phyloP scores from a whole-genome alignment of 306 rosid genomes.

The Lathyrus oleraceus region DNA sequence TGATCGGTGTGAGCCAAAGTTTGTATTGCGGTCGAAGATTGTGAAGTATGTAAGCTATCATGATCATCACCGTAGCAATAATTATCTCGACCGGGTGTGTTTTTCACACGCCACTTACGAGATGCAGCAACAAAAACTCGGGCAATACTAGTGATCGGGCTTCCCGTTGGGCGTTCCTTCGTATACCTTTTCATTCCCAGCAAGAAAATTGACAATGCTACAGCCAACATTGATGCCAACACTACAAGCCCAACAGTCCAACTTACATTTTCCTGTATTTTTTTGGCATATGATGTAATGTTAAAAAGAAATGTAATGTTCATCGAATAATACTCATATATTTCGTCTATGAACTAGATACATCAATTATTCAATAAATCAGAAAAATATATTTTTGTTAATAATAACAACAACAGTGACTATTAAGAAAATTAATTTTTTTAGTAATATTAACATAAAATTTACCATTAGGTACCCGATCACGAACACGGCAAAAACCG shows the following conservation, averaged over 20 bases:
- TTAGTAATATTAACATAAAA: background rate
- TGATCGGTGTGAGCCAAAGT: slow-evolving; percentile 45
- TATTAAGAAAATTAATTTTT: background rate
- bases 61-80: slow-evolving; percentile 32
- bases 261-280: slow-evolving; percentile 61
- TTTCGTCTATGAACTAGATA: no score
- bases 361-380: no score
- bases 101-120: slow-evolving; percentile 52
- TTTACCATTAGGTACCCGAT: slow-evolving; percentile 63
- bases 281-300: background rate
- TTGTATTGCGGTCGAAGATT: slow-evolving; percentile 20
- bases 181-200: slow-evolving; percentile 55
- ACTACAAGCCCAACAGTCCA: slow-evolving; percentile 60
- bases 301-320: no score
- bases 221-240: slow-evolving; percentile 49
- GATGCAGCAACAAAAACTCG: slow-evolving; percentile 60
- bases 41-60: background rate
- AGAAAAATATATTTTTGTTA: no score
- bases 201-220: slow-evolving; percentile 50
- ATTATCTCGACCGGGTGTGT: slow-evolving; percentile 6
- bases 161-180: slow-evolving; percentile 46
- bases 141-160: slow-evolving; percentile 65
- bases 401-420: no score
- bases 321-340: no score
- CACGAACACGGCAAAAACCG: slow-evolving; percentile 44